Evolutionary conservation across 257 asterid genomes (phyloP), one percentile per base, ranked within the genome.

Genomic region (Nicotiana benthamiana): DNA sequence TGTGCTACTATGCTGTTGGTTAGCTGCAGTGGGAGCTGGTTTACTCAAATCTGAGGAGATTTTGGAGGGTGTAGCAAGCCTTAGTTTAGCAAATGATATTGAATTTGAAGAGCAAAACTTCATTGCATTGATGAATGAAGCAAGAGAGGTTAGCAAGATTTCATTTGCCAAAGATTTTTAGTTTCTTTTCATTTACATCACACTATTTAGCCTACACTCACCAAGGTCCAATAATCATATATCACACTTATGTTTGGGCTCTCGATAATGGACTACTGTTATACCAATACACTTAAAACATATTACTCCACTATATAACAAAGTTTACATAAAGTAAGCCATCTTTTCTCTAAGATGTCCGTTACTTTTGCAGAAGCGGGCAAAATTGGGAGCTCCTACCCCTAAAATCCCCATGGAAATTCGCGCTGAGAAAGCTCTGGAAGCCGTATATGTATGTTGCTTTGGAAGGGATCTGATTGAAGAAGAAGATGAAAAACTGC

Each of bases 11-110:
- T 94, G 97, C 66, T 94, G 97, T 60, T 96, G 99, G 99, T 83
- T 96, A 59, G 97, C 97, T 68, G 98, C 98, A 4, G 92, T 94
- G 53, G 99, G 98, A 17, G 99, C 97, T 17, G 98, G 99, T 24
- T 86, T 94, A 84, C 95, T 96, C 24, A 96, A 96, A 83, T 86
- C 98, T 4, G 99, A 96, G 89, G 99, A 94, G 85, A 96, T 96
- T 34, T 82, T 96, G 89, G 98, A 94, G 77, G 98, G 99, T 30
- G 94, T 92, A 0, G 92, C 97, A 1, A 86, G 99, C 90, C 99
- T 96, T 84, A 85, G 99, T 30, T 79, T 96, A 68, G 93, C 99
- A 2, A 83, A 92, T 57, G 99, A 96, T 75, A 92, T 96, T 32
- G 99, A 96, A 80, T 92, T 96, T 56, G 99, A 96, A 82, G 99